Evolutionary conservation across 73 alveolate genomes (phyloP), one percentile per base, ranked within the genome.

Genomic region (Loxodes magnus): DNA sequence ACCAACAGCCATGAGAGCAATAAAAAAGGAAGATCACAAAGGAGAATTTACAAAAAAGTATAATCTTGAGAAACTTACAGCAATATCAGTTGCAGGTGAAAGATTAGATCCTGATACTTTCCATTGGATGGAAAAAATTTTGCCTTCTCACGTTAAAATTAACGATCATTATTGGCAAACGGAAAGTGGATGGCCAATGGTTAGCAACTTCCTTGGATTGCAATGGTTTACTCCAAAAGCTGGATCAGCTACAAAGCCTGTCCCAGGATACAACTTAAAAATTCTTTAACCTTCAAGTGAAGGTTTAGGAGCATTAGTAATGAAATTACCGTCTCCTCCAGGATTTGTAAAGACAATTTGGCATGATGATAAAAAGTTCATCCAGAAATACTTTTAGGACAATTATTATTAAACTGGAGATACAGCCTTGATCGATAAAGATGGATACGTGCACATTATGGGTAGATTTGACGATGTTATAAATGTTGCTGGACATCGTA

Each of bases 101-200:
- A 71, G 74, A 34, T 56, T 67, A 52, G 56, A 67, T 27, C 80
- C 80, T 4, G 80, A 53, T 16, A 73, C 80, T 65, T 57, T 96
- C 97, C 35, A 78, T 54, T 50, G 92, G 91, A 60, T 73, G 84
- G 37, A 88, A 70, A 51, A 68, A 89, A 94, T 83, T 30, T 30
- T 30, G 41, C 10, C 10, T 30, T 30, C 41, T 30, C 12, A 10
- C 12, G 41, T 7, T 10, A 30, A 9, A 30, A 77, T 92, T 25
- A 92, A 84, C 73, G 98, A 88, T 59, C 88, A 82, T 48, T 96
- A 97, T 96, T 96, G 99, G 99, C 92, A 96, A 53, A 96, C 99
- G 2, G 99, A 96, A 73, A 91, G 98, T 7, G 99, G 80, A 2
- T 29, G 64, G 29, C 63, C 44, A 35, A 34, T 67, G 36, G 43